Base-by-base conservation (phyloP, 2,329 filamentous ascomycete genomes). In the Cytospora chrysosperma region DNA sequence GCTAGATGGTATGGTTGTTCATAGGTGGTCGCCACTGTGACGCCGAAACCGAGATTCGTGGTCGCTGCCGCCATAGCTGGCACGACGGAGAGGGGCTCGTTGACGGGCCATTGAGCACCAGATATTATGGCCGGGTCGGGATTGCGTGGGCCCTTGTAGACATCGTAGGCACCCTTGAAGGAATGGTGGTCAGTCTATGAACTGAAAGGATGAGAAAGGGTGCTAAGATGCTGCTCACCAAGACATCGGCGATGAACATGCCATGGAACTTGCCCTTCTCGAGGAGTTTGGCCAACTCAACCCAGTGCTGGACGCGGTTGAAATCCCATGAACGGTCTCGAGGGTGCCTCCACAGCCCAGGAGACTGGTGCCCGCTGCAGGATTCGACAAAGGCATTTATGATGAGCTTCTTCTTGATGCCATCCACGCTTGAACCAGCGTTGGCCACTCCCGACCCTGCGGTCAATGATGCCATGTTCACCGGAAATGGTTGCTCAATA, bases 1-100 rank as follows among this genome's bases (percentile, higher is more conserved):
- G 88, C 88, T 26, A 91, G 76, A 68, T 89, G 85, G 70, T 89
- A 91, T 0, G 88, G 88, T 69, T 87, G 84, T 70, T 91, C 88
- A 65, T 91, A 91, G 0, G 87, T 90, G 1, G 88, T 90, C 2
- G 85, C 85, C 1, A 88, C 84, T 0, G 88, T 91, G 6, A 91
- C 86, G 0, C 88, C 88, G 67, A 91, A 91, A 0, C 84, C 86
- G 30, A 92, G 83, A 65, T 80, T 88, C 69, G 87, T 82, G 0
- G 89, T 91, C 0, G 79, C 88, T 0, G 88, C 87, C 1, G 88
- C 88, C 87, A 91, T 89, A 0, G 88, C 88, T 1, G 88, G 81
- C 1, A 91, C 79, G 0, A 87, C 81, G 1, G 83, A 81, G 2
- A 91, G 71, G 0, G 88, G 88, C 71, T 91, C 88, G 28, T 89